phyloP scores from a whole-genome alignment of 2,329 filamentous ascomycete genomes.

The Aspergillus sp. region DNA sequence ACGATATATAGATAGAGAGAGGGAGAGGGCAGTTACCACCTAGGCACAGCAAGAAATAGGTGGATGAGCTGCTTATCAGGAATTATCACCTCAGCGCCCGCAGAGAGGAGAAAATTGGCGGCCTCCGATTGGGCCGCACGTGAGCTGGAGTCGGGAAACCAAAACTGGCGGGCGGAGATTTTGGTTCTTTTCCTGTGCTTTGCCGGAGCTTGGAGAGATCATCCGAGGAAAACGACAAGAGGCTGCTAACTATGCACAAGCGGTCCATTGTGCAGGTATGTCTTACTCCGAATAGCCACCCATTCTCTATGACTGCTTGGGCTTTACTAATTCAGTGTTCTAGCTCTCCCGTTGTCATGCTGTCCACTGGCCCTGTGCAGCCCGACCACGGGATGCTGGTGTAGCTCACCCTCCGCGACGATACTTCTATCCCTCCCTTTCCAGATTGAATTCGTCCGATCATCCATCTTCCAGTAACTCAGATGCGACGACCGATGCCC shows the following conservation, averaged over 20 bases:
- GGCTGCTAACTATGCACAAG: conserved; percentile 32
- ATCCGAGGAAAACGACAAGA: conserved; percentile 8
- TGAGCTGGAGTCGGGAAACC: conserved; percentile 23
- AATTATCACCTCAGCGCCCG: conserved; percentile 11
- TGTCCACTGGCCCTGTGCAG: conserved; percentile 40
- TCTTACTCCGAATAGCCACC: neutral
- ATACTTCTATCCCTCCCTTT: conserved; percentile 33
- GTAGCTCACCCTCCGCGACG: conserved; percentile 28
- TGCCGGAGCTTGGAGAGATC: conserved; percentile 12
- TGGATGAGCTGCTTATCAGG: conserved; percentile 15
- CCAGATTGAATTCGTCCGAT: conserved; percentile 28
- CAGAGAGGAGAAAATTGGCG: conserved; percentile 8
- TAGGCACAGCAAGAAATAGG: neutral
- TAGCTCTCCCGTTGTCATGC: conserved; percentile 40
- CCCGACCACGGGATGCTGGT: conserved; percentile 25
- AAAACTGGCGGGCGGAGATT: conserved; percentile 3
- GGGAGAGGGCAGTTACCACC: neutral
- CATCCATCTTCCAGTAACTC: conserved; percentile 23
- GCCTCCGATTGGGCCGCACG: conserved; percentile 35
- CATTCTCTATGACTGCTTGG: neutral
- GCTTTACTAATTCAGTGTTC: neutral
- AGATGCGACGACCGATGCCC: conserved; percentile 1
- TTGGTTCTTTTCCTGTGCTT: conserved; percentile 2
- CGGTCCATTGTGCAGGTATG: conserved; percentile 34
- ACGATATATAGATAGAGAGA: conserved; percentile 4